Evolutionary conservation across 1,284 basidiomycete species (phyloP).

Genomic region (Cutaneotrichosporon sp.): DNA sequence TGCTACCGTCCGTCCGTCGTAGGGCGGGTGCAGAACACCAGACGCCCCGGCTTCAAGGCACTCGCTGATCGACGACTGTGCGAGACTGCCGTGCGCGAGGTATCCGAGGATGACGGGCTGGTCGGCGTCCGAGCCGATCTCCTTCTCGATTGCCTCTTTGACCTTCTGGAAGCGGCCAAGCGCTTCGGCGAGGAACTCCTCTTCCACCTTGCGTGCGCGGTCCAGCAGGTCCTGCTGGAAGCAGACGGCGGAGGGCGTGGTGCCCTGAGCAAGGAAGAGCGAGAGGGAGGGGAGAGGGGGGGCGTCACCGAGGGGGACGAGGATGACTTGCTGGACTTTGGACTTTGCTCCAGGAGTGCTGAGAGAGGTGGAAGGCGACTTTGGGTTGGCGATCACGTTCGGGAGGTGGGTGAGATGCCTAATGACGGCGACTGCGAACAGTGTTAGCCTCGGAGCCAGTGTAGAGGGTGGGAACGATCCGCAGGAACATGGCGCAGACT

Average conservation of each 20-base stretch:
- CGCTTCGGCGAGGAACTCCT: constrained; percentile 48
- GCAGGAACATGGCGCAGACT: not conserved
- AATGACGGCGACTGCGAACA: constrained; percentile 40
- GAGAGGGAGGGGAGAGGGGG: constrained; percentile 50
- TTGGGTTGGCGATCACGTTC: constrained; percentile 24
- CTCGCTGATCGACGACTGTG: constrained; percentile 34
- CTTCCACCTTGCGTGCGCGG: constrained; percentile 44
- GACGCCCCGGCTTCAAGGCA: constrained; percentile 47
- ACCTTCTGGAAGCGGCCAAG: constrained; percentile 37
- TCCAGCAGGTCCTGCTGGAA: constrained; percentile 54
- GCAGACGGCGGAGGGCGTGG: constrained; percentile 51
- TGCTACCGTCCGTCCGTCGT: constrained; percentile 32
- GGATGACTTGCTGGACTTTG: constrained; percentile 38
- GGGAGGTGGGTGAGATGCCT: constrained; percentile 42
- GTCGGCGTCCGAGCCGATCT: constrained; percentile 39
- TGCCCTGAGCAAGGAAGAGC: constrained; percentile 45
- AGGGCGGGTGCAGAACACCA: constrained; percentile 51
- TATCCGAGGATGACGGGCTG: constrained; percentile 48
- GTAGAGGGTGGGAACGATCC: not conserved
- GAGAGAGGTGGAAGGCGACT: constrained; percentile 9
- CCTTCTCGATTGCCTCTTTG: constrained; percentile 47
- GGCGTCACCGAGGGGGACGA: constrained; percentile 50
- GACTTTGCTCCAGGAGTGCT: constrained; percentile 10
- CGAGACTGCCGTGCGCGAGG: constrained; percentile 44
- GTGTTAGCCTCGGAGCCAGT: not conserved